Conservation (phyloP, 2,329 filamentous ascomycete species). For the Penicillium olsonii region DNA sequence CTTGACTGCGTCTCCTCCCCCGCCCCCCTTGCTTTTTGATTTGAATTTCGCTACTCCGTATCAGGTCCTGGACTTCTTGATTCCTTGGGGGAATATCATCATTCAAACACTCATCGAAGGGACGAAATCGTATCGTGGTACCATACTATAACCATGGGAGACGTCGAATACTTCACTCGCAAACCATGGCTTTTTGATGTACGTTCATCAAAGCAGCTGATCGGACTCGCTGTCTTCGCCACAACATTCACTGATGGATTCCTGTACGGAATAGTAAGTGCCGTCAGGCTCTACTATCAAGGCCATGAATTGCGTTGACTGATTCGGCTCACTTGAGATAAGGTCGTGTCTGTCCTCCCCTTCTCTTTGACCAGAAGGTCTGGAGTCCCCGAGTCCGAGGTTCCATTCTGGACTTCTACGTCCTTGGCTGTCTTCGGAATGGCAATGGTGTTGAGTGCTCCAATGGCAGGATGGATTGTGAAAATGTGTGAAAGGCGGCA, state of each 20-base stretch:
- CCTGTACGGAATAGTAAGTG: constrained; percentile 7
- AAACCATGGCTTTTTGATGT: constrained; percentile 4
- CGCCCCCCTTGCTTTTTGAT: not conserved
- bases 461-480: constrained; percentile 4
- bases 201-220: constrained; percentile 8
- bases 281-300: not conserved
- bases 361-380: constrained; percentile 2
- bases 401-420: constrained; percentile 7
- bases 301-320: not conserved
- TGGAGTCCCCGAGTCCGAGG: constrained; percentile 4
- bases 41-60: too few species aligned
- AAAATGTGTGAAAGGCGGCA: constrained; percentile 2
- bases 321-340: not conserved
- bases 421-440: constrained; percentile 7
- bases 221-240: constrained; percentile 3
- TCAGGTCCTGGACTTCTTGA: too few species aligned
- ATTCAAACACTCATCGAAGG: too few species aligned
- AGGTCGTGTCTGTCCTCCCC: constrained; percentile 8
- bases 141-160: not conserved
- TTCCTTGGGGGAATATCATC: too few species aligned
- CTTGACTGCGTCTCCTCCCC: not conserved
- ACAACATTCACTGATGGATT: constrained; percentile 11
- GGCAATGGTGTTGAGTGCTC: constrained; percentile 4
- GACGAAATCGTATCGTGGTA: not conserved
- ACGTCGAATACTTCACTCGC: not conserved